These are phyloP conservation scores for Coemansia sp. DNA, from an alignment of 192 early-diverging fungal species.

Conservation along the genomic window DNA sequence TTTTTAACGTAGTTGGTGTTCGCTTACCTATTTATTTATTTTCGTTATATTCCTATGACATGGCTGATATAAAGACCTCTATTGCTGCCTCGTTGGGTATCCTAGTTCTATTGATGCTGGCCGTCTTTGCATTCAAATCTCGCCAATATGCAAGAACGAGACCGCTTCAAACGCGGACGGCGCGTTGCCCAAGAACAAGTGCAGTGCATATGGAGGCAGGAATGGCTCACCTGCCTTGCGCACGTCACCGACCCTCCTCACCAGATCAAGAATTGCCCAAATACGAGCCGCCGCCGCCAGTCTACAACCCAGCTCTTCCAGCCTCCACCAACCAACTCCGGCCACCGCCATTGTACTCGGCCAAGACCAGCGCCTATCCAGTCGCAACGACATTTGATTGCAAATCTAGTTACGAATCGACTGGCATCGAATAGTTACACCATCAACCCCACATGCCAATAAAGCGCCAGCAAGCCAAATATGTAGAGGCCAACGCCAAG, in stretches of 20 bases:
- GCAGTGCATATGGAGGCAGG: background rate
- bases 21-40: background rate
- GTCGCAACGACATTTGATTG: too few species aligned
- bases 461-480: too few species aligned
- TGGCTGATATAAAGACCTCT: conserved; percentile 13
- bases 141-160: background rate
- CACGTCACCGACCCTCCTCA: background rate
- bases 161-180: background rate
- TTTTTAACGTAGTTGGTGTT: too few species aligned
- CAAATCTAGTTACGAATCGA: background rate
- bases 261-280: conserved; percentile 21
- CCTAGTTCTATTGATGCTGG: background rate
- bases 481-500: too few species aligned
- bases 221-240: background rate
- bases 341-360: too few species aligned
- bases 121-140: conserved; percentile 3
- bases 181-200: background rate
- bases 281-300: conserved; percentile 44
- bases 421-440: background rate
- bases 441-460: background rate
- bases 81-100: background rate
- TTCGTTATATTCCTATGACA: conserved; percentile 2
- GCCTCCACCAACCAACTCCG: background rate
- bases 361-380: background rate
- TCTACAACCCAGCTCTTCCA: conserved; percentile 9